Base-by-base conservation (phyloP, 2,329 filamentous ascomycete species). In the Stagonosporopsis chrysanthemi region DNA sequence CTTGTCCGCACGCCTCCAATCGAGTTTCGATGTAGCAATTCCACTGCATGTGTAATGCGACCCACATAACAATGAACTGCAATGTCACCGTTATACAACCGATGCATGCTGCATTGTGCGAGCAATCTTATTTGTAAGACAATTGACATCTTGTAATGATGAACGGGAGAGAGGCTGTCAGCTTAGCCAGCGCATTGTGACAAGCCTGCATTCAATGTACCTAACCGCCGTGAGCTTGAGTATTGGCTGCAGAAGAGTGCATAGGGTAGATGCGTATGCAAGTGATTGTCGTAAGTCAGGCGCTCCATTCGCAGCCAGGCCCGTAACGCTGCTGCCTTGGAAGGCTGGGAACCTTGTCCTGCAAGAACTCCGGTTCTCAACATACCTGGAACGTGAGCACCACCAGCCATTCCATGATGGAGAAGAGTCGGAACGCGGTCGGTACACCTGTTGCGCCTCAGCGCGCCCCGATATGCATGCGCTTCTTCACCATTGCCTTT, bases 121-220 rank as follows among this genome's bases (percentile, higher is more conserved):
- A 28, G 33, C 17, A 26, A 7, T 24, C 28, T 19, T 38, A 22
- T 36, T 29, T 43, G 39, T 51, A 44, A 17, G 38, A 42, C 48
- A 43, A 24, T 29, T 43, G 38, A 33, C 38, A 22, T 29, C 33
- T 36, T 52, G 36, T 28, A 15, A 41, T 28, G 31, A 12, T 23
- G 31, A 39, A 31, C 26, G 38, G 31, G 35, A 39, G 11, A 41
- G 29, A 38, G 14, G 28, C 50, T 50, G 48, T 57, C 60, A 59
- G 46, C 47, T 54, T 43, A 42, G 60, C 58, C 62, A 64, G 49
- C 63, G 53, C 64, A 66, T 61, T 68, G 67, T 69, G 67, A 69
- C 53, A 24, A 53, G 26, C 50, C 55, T 60, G 65, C 65, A 67
- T 65, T 31, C 29, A 55, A 61, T 66, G 57, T 67, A 66, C 61